Evolutionary conservation across 768 basidiomycete genomes (phyloP).

Genomic region (Glaciozyma martinii): DNA sequence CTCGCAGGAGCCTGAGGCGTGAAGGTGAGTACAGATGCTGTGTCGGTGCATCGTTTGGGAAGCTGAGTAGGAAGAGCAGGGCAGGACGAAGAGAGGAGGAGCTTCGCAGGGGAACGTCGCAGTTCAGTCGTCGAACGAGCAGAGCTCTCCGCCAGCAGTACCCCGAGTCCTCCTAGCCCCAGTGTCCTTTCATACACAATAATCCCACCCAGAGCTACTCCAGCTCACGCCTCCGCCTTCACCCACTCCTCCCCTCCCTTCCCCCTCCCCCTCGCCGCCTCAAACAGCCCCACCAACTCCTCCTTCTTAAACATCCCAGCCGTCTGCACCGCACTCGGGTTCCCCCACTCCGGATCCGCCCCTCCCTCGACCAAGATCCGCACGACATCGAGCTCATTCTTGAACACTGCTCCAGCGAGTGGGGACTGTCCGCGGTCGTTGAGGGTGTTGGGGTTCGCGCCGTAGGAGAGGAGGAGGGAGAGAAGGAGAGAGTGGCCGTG

Average conservation of each 20-base stretch:
- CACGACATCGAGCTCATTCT: constrained; percentile 57
- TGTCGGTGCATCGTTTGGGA: no score
- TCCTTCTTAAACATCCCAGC: constrained; percentile 59
- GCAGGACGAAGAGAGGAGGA: no score
- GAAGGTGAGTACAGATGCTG: no score
- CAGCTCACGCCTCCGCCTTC: no score
- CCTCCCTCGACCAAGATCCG: constrained; percentile 49
- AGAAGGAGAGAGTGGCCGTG: constrained; percentile 54
- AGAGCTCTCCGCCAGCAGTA: no score
- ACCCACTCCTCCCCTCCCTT: neutral
- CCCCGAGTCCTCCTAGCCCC: no score
- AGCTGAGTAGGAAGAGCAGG: no score
- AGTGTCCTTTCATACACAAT: no score
- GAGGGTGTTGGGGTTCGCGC: constrained; percentile 47
- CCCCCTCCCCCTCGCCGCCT: neutral
- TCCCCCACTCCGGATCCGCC: constrained; percentile 59
- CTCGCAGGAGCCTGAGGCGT: no score
- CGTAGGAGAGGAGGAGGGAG: constrained; percentile 45
- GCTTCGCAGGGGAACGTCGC: no score
- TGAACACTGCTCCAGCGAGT: constrained; percentile 69
- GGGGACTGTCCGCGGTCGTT: constrained; percentile 68
- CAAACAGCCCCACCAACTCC: constrained; percentile 36
- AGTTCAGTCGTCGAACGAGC: no score
- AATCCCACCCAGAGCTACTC: no score
- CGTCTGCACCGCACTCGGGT: constrained; percentile 59